Percentiles rank a stretch among this genome's conserved stretches.
phyloP scores from a whole-genome alignment of 495 filamentous ascomycete species.

The Aspergillus leporis region DNA sequence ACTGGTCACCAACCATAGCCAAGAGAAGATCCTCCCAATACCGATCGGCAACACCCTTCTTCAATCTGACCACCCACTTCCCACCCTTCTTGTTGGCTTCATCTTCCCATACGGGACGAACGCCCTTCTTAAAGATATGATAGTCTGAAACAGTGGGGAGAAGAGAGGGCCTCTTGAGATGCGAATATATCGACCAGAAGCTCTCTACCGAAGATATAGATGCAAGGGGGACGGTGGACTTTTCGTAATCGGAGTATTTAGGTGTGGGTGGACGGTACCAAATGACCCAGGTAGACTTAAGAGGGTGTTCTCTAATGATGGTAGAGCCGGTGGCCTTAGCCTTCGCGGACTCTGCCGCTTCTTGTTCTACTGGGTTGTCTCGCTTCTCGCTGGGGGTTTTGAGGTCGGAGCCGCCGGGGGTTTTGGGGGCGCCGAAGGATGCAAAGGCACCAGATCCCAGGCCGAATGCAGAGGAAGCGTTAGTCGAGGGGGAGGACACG shows the following conservation, averaged over 20 bases:
- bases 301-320: constrained; percentile 51
- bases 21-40: constrained; percentile 97
- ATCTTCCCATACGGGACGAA: constrained; percentile 97
- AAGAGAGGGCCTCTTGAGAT: constrained; percentile 84
- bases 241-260: constrained; percentile 98
- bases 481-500: constrained; percentile 82
- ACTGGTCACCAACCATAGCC: constrained; percentile 92
- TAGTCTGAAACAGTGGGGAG: constrained; percentile 95
- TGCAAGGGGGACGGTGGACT: constrained; percentile 86
- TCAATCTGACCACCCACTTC: constrained; percentile 94
- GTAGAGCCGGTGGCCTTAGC: constrained; percentile 43
- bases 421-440: constrained; percentile 92
- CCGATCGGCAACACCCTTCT: constrained; percentile 94
- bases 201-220: constrained; percentile 80
- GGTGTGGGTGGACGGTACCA: constrained; percentile 95
- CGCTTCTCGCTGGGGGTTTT: constrained; percentile 69
- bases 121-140: constrained; percentile 96
- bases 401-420: constrained; percentile 77
- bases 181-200: constrained; percentile 89
- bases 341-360: constrained; percentile 52
- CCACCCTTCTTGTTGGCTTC: constrained; percentile 94
- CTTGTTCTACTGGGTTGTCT: constrained; percentile 56
- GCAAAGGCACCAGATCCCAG: constrained; percentile 95
- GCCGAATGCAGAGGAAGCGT: constrained; percentile 89
- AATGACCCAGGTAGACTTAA: constrained; percentile 91